phyloP scores from a whole-genome alignment of 345 rosid species.

The Salix purpurea region DNA sequence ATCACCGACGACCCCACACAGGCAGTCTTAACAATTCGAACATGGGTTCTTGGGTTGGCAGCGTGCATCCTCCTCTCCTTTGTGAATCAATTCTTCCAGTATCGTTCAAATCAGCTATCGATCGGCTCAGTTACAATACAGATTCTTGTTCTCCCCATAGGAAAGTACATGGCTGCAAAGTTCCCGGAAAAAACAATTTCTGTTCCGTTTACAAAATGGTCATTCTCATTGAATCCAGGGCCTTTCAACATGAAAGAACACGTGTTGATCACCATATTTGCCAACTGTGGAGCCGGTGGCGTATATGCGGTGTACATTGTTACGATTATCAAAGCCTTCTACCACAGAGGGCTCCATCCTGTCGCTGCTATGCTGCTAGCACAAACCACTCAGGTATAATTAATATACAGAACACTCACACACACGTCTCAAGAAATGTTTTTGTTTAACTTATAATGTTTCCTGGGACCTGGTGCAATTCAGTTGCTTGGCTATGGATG shows the following conservation, averaged over 20 bases:
- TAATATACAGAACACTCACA: too few species aligned
- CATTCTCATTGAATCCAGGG: constrained; percentile 51
- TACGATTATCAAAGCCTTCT: constrained; percentile 41
- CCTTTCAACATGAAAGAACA: constrained; percentile 51
- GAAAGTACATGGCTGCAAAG: constrained; percentile 39
- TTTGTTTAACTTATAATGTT: not conserved
- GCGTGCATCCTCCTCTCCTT: constrained; percentile 30
- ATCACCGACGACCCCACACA: constrained; percentile 32
- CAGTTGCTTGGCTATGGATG: constrained; percentile 83
- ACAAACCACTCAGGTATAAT: constrained; percentile 66
- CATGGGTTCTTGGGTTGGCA: constrained; percentile 41
- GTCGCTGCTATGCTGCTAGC: constrained; percentile 44
- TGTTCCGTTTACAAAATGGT: constrained; percentile 39
- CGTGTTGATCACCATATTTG: constrained; percentile 40
- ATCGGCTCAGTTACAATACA: constrained; percentile 33
- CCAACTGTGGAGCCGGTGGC: constrained; percentile 28
- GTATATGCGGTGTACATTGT: constrained; percentile 25
- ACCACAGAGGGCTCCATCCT: constrained; percentile 17
- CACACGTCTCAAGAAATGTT: not conserved
- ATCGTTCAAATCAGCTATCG: constrained; percentile 26
- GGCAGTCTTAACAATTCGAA: constrained; percentile 36
- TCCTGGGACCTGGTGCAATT: not conserved
- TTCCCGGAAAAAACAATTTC: constrained; percentile 16
- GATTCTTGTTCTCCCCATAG: constrained; percentile 37
- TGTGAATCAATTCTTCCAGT: constrained; percentile 38